phyloP scores from a whole-genome alignment of 2,329 filamentous ascomycete genomes.

The Xylariaceae sp. region DNA sequence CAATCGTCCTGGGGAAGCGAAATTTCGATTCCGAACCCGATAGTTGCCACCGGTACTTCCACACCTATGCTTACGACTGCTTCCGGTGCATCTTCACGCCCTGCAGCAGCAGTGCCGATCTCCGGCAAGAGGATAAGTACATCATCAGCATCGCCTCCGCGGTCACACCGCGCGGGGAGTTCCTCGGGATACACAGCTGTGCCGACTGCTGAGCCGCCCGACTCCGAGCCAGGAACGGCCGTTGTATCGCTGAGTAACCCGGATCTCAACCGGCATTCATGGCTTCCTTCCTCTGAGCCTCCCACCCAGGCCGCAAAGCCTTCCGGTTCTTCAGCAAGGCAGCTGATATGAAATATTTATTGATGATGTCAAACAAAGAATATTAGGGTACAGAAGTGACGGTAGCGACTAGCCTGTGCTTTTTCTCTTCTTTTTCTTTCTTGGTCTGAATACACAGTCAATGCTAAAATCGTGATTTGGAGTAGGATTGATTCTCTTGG shows the following conservation, averaged over 20 bases:
- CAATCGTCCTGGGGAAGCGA: slow-evolving; percentile 11
- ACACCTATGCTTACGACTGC: slow-evolving; percentile 4
- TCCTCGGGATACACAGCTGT: neutral
- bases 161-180: neutral
- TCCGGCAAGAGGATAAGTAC: neutral
- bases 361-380: too few relatives aligned
- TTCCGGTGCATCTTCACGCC: neutral
- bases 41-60: neutral
- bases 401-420: too few relatives aligned
- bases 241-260: too few relatives aligned
- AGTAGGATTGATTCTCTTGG: too few relatives aligned
- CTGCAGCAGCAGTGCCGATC: too few relatives aligned
- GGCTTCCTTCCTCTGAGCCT: neutral
- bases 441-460: slow-evolving; percentile 71
- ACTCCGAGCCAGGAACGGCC: too few relatives aligned
- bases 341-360: slow-evolving; percentile 73
- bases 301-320: slow-evolving; percentile 68
- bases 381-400: too few relatives aligned
- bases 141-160: neutral
- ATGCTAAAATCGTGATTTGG: too few relatives aligned
- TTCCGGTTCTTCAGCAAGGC: slow-evolving; percentile 75
- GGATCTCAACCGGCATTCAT: neutral
- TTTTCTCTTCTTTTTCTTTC: slow-evolving; percentile 61
- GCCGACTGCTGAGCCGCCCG: too few relatives aligned
- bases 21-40: slow-evolving; percentile 3